Base-by-base conservation (phyloP, 495 filamentous ascomycete genomes). In the Tuber indicum region DNA sequence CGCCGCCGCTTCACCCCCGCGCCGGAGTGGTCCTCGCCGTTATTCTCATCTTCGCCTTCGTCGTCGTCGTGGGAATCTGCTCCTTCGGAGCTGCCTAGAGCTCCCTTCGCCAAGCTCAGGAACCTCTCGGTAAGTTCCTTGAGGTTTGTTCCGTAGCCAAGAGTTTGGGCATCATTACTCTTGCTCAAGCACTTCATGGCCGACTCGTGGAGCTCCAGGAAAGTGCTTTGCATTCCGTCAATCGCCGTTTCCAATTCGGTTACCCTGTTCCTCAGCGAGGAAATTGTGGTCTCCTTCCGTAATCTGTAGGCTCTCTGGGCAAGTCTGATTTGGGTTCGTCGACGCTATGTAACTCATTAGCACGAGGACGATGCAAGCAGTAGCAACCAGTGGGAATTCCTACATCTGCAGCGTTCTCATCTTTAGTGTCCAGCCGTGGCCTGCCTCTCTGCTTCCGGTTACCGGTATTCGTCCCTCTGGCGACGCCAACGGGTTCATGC, bases 231-330 rank as follows among this genome's bases (percentile, higher is more conserved):
- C 90, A 97, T 92, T 75, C 91, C 88, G 78, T 91, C 89, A 76
- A 94, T 91, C 3, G 89, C 87, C 8, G 86, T 85, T 75, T 91
- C 89, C 41, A 96, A 86, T 45, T 89, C 87, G 43, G 89, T 84
- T 41, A 94, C 91, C 73, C 89, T 87, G 49, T 87, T 87, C 76
- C 92, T 91, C 10, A 96, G 86, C 1, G 90, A 89, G n/a, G 89
- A 87, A 72, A 96, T 93, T 4, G 91, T 92, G 39, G 88, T 92
- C 82, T 97, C 93, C 82, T 96, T 95, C 23, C 93, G 90, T 78
- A 92, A 89, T 16, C 93, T 90, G 81, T 97, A 96, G 2, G 93
- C 93, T 46, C 93, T 87, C 82, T 97, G 93, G 16, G 93, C 93
- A 75, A 96, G 87, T 52, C 93, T 90, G 74, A 95, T 94, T 85